Evolutionary conservation across 2,329 filamentous ascomycete species (phyloP).

Genomic region (Aspergillus pseudotamarii): DNA sequence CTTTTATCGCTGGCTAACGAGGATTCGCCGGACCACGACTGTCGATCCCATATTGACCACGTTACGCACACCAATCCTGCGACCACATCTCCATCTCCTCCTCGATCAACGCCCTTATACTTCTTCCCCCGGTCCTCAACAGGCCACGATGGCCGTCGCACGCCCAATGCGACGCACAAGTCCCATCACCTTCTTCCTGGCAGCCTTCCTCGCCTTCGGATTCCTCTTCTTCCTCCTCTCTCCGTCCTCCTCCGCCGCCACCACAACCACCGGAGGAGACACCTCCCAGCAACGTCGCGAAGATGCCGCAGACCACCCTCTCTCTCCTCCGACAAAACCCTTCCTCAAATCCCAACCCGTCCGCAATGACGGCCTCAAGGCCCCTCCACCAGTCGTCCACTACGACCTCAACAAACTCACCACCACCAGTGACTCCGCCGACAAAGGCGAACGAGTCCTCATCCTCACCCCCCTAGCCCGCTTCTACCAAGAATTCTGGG

Average conservation of each 20-base stretch:
- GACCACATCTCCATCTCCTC: constrained; percentile 14
- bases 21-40: not conserved
- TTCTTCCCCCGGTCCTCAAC: constrained; percentile 19
- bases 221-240: constrained; percentile 59
- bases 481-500: constrained; percentile 95
- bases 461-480: constrained; percentile 90
- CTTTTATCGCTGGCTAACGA: constrained; percentile 17
- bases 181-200: constrained; percentile 73
- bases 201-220: constrained; percentile 71
- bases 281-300: constrained; percentile 55
- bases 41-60: constrained; percentile 15
- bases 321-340: constrained; percentile 74
- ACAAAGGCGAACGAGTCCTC: constrained; percentile 81
- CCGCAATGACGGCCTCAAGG: constrained; percentile 50
- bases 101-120: constrained; percentile 5
- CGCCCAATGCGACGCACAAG: constrained; percentile 78
- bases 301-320: constrained; percentile 66
- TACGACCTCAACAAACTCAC: constrained; percentile 97
- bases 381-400: constrained; percentile 82
- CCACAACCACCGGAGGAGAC: constrained; percentile 45
- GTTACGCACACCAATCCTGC: constrained; percentile 17
- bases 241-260: constrained; percentile 53
- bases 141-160: constrained; percentile 57
- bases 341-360: constrained; percentile 67
- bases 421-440: constrained; percentile 72